These are phyloP conservation scores for Coleophoma crateriformis DNA, from an alignment of 2,329 filamentous ascomycete genomes.

Conservation along the genomic window DNA sequence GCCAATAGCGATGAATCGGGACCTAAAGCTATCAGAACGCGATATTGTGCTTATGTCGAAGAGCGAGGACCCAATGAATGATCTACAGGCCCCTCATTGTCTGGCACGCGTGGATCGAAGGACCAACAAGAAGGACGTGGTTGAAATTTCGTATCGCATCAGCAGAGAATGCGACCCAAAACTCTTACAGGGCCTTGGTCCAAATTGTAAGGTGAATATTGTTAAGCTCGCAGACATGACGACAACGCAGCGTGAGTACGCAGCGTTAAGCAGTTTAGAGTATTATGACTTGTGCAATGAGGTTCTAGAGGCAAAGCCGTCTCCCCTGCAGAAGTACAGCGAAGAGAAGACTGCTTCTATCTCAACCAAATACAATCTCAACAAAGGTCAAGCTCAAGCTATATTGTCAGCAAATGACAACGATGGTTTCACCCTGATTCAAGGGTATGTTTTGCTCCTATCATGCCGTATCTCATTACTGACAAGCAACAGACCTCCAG, in stretches of 20 bases:
- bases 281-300: conserved; percentile 97
- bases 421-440: conserved; percentile 93
- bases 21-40: conserved; percentile 71
- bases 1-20: conserved; percentile 62
- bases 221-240: conserved; percentile 89
- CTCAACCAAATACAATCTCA: conserved; percentile 75
- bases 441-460: conserved; percentile 53
- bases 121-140: conserved; percentile 71
- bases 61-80: conserved; percentile 61
- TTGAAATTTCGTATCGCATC: conserved; percentile 84
- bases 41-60: conserved; percentile 86
- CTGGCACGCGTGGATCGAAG: conserved; percentile 78
- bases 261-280: conserved; percentile 80
- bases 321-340: conserved; percentile 76
- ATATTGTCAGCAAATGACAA: conserved; percentile 91
- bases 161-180: conserved; percentile 48
- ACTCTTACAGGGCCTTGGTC: conserved; percentile 57
- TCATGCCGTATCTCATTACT: conserved; percentile 2
- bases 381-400: conserved; percentile 83
- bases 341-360: conserved; percentile 66
- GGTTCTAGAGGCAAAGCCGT: conserved; percentile 83
- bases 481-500: conserved; percentile 63
- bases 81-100: conserved; percentile 67
- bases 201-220: conserved; percentile 65
- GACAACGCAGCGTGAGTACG: conserved; percentile 92